phyloP scores from a whole-genome alignment of 331 rosid genomes.

The Rosa hybrid region DNA sequence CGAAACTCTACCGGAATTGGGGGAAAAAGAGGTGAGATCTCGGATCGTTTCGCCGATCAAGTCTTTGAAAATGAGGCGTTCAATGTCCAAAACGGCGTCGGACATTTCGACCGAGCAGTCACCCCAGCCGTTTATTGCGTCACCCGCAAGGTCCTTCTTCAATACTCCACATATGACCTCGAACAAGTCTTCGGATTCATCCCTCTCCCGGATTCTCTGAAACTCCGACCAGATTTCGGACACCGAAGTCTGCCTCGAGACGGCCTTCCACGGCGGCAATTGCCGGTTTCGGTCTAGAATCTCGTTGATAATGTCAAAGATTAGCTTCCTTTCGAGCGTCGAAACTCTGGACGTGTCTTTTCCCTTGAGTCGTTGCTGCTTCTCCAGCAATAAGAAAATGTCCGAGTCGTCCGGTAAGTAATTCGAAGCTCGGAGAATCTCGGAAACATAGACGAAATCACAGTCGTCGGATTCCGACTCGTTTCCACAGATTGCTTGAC shows the following conservation, averaged over 20 bases:
- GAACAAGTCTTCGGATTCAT: conserved; percentile 62
- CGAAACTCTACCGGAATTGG: conserved; percentile 25
- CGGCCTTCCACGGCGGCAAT: conserved; percentile 80
- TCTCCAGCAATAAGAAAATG: conserved; percentile 61
- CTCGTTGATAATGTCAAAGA: conserved; percentile 76
- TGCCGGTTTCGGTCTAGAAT: conserved; percentile 47
- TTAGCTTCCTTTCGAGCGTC: conserved; percentile 54
- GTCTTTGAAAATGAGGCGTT: conserved; percentile 83
- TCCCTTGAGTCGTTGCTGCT: conserved; percentile 67
- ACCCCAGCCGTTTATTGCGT: conserved; percentile 57
- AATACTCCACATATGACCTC: conserved; percentile 66
- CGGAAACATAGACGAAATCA: conserved; percentile 66
- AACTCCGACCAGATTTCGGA: conserved; percentile 68
- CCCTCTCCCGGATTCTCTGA: conserved; percentile 51
- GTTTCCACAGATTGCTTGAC: conserved; percentile 32
- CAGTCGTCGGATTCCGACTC: conserved; percentile 54
- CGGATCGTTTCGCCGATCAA: conserved; percentile 75
- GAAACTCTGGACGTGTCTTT: conserved; percentile 63
- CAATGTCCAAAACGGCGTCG: conserved; percentile 68
- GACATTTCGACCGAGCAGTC: conserved; percentile 69
- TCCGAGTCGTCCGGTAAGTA: conserved; percentile 60
- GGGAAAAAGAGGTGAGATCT: conserved; percentile 50
- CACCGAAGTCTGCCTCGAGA: conserved; percentile 27
- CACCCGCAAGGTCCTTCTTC: conserved; percentile 71
- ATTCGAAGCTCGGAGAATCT: conserved; percentile 62